Evolutionary conservation across 768 basidiomycete genomes (phyloP), one percentile per base, ranked within the genome.

Genomic region (Lactifluus piperatus): DNA sequence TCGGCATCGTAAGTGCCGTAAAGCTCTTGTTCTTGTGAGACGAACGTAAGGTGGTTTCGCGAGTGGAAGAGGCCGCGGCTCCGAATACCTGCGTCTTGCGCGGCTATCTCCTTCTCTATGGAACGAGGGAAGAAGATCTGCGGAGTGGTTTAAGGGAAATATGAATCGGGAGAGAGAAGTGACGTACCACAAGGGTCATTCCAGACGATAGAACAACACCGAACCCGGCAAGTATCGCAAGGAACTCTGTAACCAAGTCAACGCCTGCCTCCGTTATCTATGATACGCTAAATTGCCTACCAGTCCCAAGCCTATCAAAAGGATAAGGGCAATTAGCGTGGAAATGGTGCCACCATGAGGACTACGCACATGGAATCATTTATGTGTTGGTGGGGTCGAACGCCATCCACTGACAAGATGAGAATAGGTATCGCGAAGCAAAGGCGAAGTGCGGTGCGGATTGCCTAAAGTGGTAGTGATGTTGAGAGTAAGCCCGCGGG

Each of bases 381-480:
- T 68, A 91, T 70, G 60, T 82, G 79, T 34, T 75, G 75, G 65
- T 85, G 81, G 1, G 80, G 77, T 2, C 78, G 74, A 9, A 85
- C 71, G 22, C 90, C 91, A 67, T 91, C 88, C 11, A 82, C 68
- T 1, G 82, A 85, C 27, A 92, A 77, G 53, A 86, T 77, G 14
- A 86, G 65, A 22, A 88, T 67, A 0, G 90, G 83, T 0, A 84
- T 63, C 1, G 79, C 78, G 68, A 91, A 90, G 14, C 90, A 51
- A 69, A 87, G 83, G 7, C 91, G 84, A 73, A 89, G 88, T 20
- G 82, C 65, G 51, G 90, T 71, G 2, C 89, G 88, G 41, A 88
- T 80, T 45, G 74, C 79, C 89, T 91, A 62, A 2, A 5, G 27
- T 27, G 3, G 29, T 18, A 56, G 55, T 14, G 18, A 2, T 26